phyloP scores from a whole-genome alignment of 164 flowering plant species.

The Euptelea pleiosperma region DNA sequence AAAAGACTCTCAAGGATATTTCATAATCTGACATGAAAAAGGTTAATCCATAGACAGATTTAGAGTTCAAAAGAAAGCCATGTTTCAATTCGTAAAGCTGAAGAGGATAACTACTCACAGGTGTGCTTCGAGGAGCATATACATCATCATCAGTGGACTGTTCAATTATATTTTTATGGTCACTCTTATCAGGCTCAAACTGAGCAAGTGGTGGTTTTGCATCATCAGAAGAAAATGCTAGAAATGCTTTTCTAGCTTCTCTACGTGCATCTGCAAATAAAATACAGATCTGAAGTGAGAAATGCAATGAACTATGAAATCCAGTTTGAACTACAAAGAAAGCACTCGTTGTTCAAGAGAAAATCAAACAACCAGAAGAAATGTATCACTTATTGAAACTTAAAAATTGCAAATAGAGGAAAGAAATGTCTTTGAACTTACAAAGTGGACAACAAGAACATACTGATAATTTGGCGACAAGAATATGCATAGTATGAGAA shows the following conservation, averaged over 20 bases:
- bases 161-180: conserved; percentile 25
- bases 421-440: too few species aligned
- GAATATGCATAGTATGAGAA: too few species aligned
- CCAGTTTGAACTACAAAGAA: neutral
- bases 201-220: conserved; percentile 22
- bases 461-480: too few species aligned
- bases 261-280: conserved; percentile 61
- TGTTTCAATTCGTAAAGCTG: neutral
- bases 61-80: neutral
- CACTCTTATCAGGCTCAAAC: conserved; percentile 35
- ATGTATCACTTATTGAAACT: too few species aligned
- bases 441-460: too few species aligned
- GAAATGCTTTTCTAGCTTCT: conserved; percentile 89
- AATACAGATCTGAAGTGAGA: conserved; percentile 5
- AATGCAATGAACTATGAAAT: neutral
- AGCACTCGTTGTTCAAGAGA: too few species aligned
- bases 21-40: neutral
- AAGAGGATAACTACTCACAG: conserved; percentile 41
- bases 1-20: neutral
- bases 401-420: too few species aligned
- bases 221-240: conserved; percentile 70
- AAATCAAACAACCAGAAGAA: too few species aligned
- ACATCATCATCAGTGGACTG: conserved; percentile 28
- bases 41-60: neutral
- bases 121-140: conserved; percentile 45